Evolutionary conservation across 805 yeast genomes (phyloP), one percentile per base, ranked within the genome.

Genomic region (Yamadazyma tumulicola): DNA sequence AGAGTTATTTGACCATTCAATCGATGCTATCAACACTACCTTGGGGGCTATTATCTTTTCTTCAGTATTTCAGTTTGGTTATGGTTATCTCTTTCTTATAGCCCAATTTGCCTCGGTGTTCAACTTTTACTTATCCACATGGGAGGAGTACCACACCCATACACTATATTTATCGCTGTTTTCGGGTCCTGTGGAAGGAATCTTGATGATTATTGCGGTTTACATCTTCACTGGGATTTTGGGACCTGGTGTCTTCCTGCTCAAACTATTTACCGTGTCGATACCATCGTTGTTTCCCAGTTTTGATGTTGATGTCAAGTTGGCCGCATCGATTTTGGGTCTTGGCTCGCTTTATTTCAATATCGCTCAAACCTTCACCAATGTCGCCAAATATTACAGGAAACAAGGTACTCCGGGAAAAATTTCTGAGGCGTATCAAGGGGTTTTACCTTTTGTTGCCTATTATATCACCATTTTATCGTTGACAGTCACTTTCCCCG

Each of bases 141-240:
- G 97, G 97, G 97, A 89, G 61, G 96, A 88, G 55, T 89, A 77
- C 57, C 91, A 88, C 54, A 89, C 97, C 1, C 94, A 87, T 49
- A 79, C 78, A 30, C 66, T 89, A 32, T 89, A 72, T 56, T 65
- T 89, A 34, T 78, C 91, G 22, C 79, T 73, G 42, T 79, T 86
- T 49, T 83, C 94, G 10, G 97, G 97, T 0, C 97, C 97, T 0
- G 97, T 91, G 3, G 97, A 89, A 59, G 97, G 97, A 2, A 85
- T 89, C 19, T 54, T 87, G 44, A 68, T 81, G 61, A 66, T 86
- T 34, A 58, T 75, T 15, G 55, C 49, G 0, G 60, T 81, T 12
- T 86, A 75, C 51, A 36, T 75, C 4, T 28, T 74, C 15, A 83
- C 95, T 0, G 95, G 86, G 4, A 37, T 77, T 22, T 57, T 64